These are phyloP conservation scores for Rhizopus sp. DNA, from an alignment of 371 early-diverging fungal species.

Conservation along the genomic window DNA sequence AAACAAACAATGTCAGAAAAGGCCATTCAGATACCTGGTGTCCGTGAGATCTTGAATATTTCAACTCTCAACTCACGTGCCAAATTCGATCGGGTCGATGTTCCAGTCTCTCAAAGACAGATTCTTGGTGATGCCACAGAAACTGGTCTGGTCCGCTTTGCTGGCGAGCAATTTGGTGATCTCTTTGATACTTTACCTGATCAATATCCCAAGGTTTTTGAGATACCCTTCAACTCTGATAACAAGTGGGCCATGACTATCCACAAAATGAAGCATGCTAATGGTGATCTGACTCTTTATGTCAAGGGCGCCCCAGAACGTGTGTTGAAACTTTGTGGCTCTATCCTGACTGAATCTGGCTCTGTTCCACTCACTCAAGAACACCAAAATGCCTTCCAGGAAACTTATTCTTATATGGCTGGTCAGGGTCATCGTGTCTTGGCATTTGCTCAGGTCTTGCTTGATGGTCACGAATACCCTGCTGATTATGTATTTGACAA, in stretches of 20 bases:
- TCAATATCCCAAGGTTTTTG: slow-evolving; percentile 84
- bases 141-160: slow-evolving; percentile 83
- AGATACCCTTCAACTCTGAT: slow-evolving; percentile 94
- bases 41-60: slow-evolving; percentile 71
- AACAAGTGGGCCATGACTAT: slow-evolving; percentile 95
- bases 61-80: slow-evolving; percentile 80
- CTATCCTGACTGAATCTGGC: slow-evolving; percentile 51
- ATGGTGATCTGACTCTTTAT: slow-evolving; percentile 71
- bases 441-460: slow-evolving; percentile 81
- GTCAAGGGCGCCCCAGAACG: slow-evolving; percentile 97
- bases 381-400: slow-evolving; percentile 64
- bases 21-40: slow-evolving; percentile 49
- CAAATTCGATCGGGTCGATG: slow-evolving; percentile 86
- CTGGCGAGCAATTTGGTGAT: slow-evolving; percentile 57
- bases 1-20: slow-evolving; percentile 6
- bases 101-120: slow-evolving; percentile 55
- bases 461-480: slow-evolving; percentile 70
- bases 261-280: slow-evolving; percentile 68
- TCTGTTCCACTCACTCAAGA: slow-evolving; percentile 58
- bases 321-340: slow-evolving; percentile 74
- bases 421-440: slow-evolving; percentile 92
- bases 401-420: slow-evolving; percentile 85
- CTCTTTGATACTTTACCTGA: slow-evolving; percentile 69
- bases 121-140: slow-evolving; percentile 93
- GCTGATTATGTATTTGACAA: slow-evolving; percentile 72